phyloP scores from a whole-genome alignment of 1,139 yeast species.

The Dujonia santamariae region DNA sequence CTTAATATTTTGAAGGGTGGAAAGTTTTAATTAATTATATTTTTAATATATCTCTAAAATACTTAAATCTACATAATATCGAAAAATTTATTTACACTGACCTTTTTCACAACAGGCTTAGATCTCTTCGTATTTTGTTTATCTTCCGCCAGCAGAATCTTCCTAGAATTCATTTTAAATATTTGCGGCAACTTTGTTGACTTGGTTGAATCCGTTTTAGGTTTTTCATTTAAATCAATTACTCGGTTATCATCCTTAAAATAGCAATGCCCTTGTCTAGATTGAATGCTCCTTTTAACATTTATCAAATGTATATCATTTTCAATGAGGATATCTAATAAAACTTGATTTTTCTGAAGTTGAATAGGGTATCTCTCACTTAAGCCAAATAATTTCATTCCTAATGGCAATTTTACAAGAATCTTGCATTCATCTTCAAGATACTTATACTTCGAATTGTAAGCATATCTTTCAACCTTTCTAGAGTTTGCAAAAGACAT shows the following conservation, averaged over 20 bases:
- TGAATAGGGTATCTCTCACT: slow-evolving; percentile 7
- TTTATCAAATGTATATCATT: too few relatives aligned
- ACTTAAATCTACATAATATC: slow-evolving; percentile 6
- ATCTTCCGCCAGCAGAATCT: slow-evolving; percentile 2
- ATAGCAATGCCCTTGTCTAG: too few relatives aligned
- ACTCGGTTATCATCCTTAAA: too few relatives aligned
- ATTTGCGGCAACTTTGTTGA: too few relatives aligned
- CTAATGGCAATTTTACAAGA: slow-evolving; percentile 23
- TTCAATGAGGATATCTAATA: slow-evolving; percentile 23
- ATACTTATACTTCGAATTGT: slow-evolving; percentile 23
- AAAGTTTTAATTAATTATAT: not conserved
- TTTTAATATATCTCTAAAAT: not conserved
- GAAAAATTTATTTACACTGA: slow-evolving; percentile 16
- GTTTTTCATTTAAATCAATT: too few relatives aligned
- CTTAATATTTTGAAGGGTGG: slow-evolving; percentile 15
- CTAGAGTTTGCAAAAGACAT: slow-evolving; percentile 3
- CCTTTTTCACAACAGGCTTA: slow-evolving; percentile 9
- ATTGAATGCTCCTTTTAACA: too few relatives aligned
- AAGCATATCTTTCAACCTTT: slow-evolving; percentile 12
- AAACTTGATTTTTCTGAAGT: slow-evolving; percentile 5
- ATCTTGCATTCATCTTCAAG: slow-evolving; percentile 12
- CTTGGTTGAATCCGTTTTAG: too few relatives aligned
- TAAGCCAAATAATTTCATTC: slow-evolving; percentile 22
- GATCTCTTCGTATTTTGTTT: slow-evolving; percentile 1
- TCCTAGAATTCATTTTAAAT: not conserved